Percentiles rank a stretch among this genome's conserved stretches.
These are phyloP conservation scores for Lecanoromycetidae sp. DNA, from an alignment of 2,329 filamentous ascomycete species.

Conservation along the genomic window DNA sequence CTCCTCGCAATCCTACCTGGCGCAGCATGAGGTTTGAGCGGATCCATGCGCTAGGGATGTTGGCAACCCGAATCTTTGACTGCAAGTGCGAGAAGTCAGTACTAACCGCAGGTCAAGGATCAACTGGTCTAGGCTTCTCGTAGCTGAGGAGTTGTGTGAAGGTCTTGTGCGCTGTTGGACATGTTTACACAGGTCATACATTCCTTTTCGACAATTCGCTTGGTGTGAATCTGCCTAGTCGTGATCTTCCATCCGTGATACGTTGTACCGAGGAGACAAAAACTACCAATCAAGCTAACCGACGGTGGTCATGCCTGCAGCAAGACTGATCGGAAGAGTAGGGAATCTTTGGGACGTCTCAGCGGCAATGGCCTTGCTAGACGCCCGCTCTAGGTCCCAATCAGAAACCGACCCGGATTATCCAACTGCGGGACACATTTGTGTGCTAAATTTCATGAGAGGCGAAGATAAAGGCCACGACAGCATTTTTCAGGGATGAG, in stretches of 20 bases:
- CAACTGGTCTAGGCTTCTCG: no score
- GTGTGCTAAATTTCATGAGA: background rate
- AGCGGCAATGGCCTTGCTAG: slow-evolving; percentile 8
- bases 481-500: slow-evolving; percentile 1
- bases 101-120: slow-evolving; percentile 3
- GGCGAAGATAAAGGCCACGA: slow-evolving; percentile 9
- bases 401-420: background rate
- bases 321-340: slow-evolving; percentile 10
- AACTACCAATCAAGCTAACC: slow-evolving; percentile 3
- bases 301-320: slow-evolving; percentile 9
- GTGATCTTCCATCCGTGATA: slow-evolving; percentile 5
- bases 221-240: background rate
- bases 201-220: slow-evolving; percentile 2
- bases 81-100: slow-evolving; percentile 5
- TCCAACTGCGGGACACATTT: slow-evolving; percentile 2
- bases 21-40: slow-evolving; percentile 10
- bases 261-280: slow-evolving; percentile 4
- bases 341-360: background rate
- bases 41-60: slow-evolving; percentile 10
- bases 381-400: slow-evolving; percentile 10
- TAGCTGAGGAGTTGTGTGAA: no score
- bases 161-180: no score
- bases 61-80: slow-evolving; percentile 7
- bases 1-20: slow-evolving; percentile 12
- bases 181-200: no score